Percentiles rank a stretch among this genome's conserved stretches.
Evolutionary conservation across 108 stramenopile genomes (phyloP).

Genomic region (Cyclotella cryptica): DNA sequence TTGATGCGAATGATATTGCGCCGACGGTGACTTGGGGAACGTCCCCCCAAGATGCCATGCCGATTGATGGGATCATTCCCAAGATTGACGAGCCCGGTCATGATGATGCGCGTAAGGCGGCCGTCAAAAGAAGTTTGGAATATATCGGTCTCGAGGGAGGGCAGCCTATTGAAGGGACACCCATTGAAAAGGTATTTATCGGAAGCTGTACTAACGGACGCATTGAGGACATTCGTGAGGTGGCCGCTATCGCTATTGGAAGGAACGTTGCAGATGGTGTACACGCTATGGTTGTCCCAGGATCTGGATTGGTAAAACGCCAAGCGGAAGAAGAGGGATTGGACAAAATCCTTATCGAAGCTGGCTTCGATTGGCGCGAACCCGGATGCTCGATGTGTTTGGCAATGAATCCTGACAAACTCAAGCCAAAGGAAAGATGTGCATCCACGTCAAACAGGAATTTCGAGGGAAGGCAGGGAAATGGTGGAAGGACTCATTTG

Average conservation of each 20-base stretch:
- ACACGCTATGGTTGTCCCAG: slow-evolving; percentile 95
- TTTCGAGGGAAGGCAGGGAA: slow-evolving; percentile 96
- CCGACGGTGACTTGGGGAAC: slow-evolving; percentile 97
- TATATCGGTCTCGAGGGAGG: slow-evolving; percentile 93
- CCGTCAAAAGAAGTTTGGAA: slow-evolving; percentile 84
- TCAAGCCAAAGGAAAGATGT: slow-evolving; percentile 92
- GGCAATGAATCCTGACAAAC: slow-evolving; percentile 95
- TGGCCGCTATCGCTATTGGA: slow-evolving; percentile 90
- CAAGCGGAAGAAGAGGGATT: slow-evolving; percentile 94
- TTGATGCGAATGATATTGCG: slow-evolving; percentile 91
- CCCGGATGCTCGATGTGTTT: slow-evolving; percentile 97
- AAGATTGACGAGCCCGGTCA: slow-evolving; percentile 67
- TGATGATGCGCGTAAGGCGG: slow-evolving; percentile 76
- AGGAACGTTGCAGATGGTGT: slow-evolving; percentile 86
- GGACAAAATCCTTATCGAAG: slow-evolving; percentile 89
- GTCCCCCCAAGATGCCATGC: slow-evolving; percentile 90
- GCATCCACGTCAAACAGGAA: slow-evolving; percentile 96
- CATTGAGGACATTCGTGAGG: slow-evolving; percentile 94
- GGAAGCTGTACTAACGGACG: slow-evolving; percentile 96
- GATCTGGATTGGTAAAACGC: slow-evolving; percentile 93
- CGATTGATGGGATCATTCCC: slow-evolving; percentile 84
- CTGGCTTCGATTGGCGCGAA: slow-evolving; percentile 96
- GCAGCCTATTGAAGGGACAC: slow-evolving; percentile 79
- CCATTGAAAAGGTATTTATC: slow-evolving; percentile 92
- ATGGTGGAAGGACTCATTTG: slow-evolving; percentile 92